phyloP scores from a whole-genome alignment of 1,139 yeast genomes.

The Ogataea hybrid region DNA sequence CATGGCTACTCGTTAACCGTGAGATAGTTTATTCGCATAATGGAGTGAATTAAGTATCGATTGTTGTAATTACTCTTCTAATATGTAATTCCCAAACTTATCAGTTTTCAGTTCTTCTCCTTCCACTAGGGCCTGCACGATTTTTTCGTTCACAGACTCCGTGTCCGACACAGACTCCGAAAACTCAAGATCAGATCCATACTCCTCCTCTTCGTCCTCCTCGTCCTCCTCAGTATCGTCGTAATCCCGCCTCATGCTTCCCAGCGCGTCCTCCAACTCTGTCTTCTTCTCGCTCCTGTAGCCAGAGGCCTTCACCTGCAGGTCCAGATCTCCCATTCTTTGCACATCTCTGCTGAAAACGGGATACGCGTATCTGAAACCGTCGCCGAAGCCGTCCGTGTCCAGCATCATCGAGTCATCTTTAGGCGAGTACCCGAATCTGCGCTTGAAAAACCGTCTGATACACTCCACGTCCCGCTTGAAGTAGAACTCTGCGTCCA shows the following conservation, averaged over 20 bases:
- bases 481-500: constrained; percentile 83
- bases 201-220: constrained; percentile 33
- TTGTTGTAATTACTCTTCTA: constrained; percentile 39
- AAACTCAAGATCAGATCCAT: constrained; percentile 32
- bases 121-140: constrained; percentile 61
- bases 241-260: constrained; percentile 51
- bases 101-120: constrained; percentile 74
- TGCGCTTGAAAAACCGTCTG: constrained; percentile 74
- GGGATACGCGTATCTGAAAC: constrained; percentile 77
- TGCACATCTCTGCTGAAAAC: constrained; percentile 71
- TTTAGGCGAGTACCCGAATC: constrained; percentile 69
- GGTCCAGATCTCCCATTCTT: constrained; percentile 70
- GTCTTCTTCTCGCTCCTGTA: constrained; percentile 61
- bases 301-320: constrained; percentile 89
- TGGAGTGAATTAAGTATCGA: constrained; percentile 9
- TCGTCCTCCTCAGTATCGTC: constrained; percentile 28
- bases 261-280: constrained; percentile 75
- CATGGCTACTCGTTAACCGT: constrained; percentile 91
- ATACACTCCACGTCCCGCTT: constrained; percentile 92
- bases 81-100: constrained; percentile 73
- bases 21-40: constrained; percentile 20
- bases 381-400: constrained; percentile 77
- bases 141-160: constrained; percentile 63
- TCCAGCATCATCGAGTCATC: constrained; percentile 67
- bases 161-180: constrained; percentile 38